phyloP scores from a whole-genome alignment of 257 asterid genomes.

The Solanum medicagineum region DNA sequence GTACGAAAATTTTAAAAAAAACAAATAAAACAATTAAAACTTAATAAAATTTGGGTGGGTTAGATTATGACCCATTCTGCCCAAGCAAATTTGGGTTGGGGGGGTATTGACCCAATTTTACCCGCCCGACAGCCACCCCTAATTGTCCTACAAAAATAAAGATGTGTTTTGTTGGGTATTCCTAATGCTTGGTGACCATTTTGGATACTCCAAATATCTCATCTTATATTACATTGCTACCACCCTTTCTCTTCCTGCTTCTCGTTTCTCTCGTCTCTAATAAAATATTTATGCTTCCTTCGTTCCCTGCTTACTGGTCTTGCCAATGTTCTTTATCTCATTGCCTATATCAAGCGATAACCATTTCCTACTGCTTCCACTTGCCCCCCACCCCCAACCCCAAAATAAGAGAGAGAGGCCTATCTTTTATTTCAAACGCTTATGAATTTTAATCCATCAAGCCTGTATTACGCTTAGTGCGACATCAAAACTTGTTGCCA shows the following conservation, averaged over 20 bases:
- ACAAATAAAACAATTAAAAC: neutral
- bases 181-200: neutral
- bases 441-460: neutral
- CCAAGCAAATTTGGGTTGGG: neutral
- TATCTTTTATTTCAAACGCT: too few relatives aligned
- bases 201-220: neutral
- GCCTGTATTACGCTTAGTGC: neutral
- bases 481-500: neutral
- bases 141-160: neutral
- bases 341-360: neutral
- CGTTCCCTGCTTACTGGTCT: neutral
- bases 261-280: neutral
- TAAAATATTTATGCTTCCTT: neutral
- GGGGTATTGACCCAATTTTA: neutral
- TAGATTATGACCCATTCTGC: neutral
- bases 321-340: neutral
- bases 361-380: neutral
- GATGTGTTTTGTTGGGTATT: neutral
- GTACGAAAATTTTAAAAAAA: neutral
- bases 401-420: too few relatives aligned
- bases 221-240: neutral
- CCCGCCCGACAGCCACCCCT: neutral
- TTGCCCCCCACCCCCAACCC: neutral
- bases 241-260: neutral
- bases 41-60: neutral